Evolutionary conservation across 805 yeast genomes (phyloP), one percentile per base, ranked within the genome.

Genomic region (Allodekkera sacchari): DNA sequence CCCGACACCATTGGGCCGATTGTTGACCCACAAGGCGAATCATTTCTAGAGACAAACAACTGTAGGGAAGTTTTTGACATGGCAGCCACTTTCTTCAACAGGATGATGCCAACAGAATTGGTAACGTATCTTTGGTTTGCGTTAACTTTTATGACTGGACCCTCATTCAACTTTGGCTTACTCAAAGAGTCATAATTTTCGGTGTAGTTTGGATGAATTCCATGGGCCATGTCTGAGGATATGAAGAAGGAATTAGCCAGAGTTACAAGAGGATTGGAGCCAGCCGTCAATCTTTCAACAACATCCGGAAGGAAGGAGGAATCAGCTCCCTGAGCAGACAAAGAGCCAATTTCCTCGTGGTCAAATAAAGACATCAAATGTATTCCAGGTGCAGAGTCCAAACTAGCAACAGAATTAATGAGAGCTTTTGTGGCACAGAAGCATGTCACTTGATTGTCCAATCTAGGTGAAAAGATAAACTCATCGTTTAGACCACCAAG

Each of bases 221-320:
- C 97, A 53, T 89, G 98, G 2, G 97, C 95, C 76, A 87, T 92
- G 55, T 89, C 98, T 0, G 95, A 83, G 0, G 96, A 88, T 27
- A 92, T 56, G 44, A 89, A 69, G 56, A 92, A 88, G 1, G 96
- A 85, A 52, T 78, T 79, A 7, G 88, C 68, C 59, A 77, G 66
- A 1, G 80, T 54, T 19, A 62, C 56, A 8, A 35, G 42, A 4
- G 63, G 63, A 25, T 65, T 60, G 8, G 61, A 55, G 22, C 71
- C 50, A 4, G 59, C 57, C 1, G 87, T 69, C 28, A 88, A 56
- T 50, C 96, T 72, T 38, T 70, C 72, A 32, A 88, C 54, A 22
- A 84, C 67, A 44, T 85, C 82, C 15, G 92, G 92, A 33, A 89
- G 62, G 52, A 92, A 84, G 37, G 88, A 82, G 2, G 96, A 85